Base-by-base conservation (phyloP, 371 early-diverging fungal species). In the Lichtheimia ramosa region DNA sequence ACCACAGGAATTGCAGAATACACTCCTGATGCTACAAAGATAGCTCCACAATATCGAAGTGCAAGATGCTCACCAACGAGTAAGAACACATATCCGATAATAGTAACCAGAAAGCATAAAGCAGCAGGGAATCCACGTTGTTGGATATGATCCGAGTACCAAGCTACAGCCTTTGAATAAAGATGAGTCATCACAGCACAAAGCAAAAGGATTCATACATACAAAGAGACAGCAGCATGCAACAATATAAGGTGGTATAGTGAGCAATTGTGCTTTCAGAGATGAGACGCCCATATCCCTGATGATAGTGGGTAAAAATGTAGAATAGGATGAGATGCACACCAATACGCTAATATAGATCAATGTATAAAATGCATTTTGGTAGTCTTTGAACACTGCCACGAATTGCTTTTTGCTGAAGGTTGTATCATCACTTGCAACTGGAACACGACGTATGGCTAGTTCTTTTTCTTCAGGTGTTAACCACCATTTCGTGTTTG, bases 21-120 rank as follows among this genome's bases (percentile, higher is more conserved):
- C 3, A 75, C 63, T 1, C 77, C 77, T 59, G 64, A 68, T 13
- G 68, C 66, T 14, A 70, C 74, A 52, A 76, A 61, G 48, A 73
- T 64, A 5, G 71, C 78, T 21, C 77, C 77, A 10, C 62, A 39
- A 49, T 76, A 76, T 54, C 67, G 69, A 28, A 64, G 62, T 5
- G 62, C 51, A n/a, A 65, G 15, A 13, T 58, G 58, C 12, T 50
- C 48, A 2, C 69, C 65, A 1, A 68, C 41, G 8, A 55, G 34
- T 3, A 55, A 25, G 23, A 64, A 53, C 21, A 54, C 34, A 15
- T 64, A 64, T 0, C 64, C 64, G 14, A 59, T 20, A 2, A 49
- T 48, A n/a, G 60, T 39, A 3, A 52, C 15, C 14, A n/a, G 12
- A 6, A 48, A 13, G 10, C 53, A 53, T 8, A 34, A 10, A 18